phyloP scores from a whole-genome alignment of 2,329 filamentous ascomycete species.

The Ophiognomonia clavigignenti-juglandacearum region DNA sequence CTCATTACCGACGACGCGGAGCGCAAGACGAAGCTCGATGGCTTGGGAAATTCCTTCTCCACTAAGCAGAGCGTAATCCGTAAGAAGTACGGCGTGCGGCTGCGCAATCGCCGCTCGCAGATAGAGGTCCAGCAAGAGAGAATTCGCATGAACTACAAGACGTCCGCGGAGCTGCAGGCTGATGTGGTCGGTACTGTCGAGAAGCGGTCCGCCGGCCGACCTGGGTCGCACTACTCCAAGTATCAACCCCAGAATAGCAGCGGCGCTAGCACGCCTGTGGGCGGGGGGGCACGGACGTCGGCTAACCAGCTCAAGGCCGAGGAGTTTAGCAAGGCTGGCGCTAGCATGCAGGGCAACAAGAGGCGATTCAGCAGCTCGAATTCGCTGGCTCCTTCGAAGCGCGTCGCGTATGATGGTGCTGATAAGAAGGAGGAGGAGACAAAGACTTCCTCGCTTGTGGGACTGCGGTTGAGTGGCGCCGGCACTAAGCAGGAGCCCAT shows the following conservation, averaged over 20 bases:
- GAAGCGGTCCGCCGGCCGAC: no score
- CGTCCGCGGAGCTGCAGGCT: conserved; percentile 14
- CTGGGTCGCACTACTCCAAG: no score
- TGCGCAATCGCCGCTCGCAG: conserved; percentile 43
- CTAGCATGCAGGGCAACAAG: conserved; percentile 8
- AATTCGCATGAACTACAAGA: conserved; percentile 31
- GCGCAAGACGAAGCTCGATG: conserved; percentile 30
- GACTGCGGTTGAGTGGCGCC: no score
- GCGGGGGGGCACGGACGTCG: no score
- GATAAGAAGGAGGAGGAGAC: no score
- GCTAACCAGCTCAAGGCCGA: no score
- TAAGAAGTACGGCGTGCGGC: conserved; percentile 52
- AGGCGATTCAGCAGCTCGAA: neutral
- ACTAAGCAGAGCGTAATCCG: conserved; percentile 53
- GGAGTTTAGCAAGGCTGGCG: no score
- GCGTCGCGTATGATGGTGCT: conserved; percentile 5
- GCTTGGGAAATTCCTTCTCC: conserved; percentile 47
- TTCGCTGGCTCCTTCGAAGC: neutral
- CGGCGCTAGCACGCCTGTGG: no score
- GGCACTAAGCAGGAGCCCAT: conserved; percentile 10
- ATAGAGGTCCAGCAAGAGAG: conserved; percentile 40
- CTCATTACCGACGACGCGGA: conserved; percentile 28
- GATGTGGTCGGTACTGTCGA: no score
- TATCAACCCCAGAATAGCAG: no score
- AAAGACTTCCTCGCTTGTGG: no score